phyloP scores from a whole-genome alignment of 768 basidiomycete species.

The Calvatia gigantea region DNA sequence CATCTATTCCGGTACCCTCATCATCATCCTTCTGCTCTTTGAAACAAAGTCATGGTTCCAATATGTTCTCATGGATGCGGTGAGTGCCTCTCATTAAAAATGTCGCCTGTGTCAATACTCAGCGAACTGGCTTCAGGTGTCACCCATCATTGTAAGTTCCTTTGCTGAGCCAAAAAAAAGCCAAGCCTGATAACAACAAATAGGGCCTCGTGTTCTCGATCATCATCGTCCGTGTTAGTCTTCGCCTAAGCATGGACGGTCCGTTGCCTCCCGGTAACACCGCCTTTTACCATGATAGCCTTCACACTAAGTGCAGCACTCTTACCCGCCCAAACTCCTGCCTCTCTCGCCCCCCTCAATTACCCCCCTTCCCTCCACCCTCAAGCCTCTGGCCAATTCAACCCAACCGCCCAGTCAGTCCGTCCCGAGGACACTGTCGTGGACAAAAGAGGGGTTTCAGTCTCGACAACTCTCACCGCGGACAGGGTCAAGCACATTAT shows the following conservation, averaged over 20 bases:
- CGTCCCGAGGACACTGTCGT: background rate
- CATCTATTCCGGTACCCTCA: slow-evolving; percentile 28
- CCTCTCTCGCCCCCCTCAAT: background rate
- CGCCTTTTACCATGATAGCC: background rate
- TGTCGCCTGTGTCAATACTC: background rate
- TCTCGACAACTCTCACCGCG: background rate
- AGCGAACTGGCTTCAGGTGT: background rate
- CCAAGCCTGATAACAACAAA: background rate
- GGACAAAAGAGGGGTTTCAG: background rate
- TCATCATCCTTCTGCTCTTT: slow-evolving; percentile 27
- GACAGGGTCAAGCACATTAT: background rate
- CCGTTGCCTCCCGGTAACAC: background rate
- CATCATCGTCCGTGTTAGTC: slow-evolving; percentile 31
- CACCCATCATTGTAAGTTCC: slow-evolving; percentile 5
- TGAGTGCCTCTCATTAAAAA: slow-evolving; percentile 14
- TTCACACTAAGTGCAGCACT: background rate
- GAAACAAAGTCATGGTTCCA: slow-evolving; percentile 27
- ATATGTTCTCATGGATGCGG: slow-evolving; percentile 29
- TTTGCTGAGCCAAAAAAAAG: too few species aligned
- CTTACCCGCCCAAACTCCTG: background rate
- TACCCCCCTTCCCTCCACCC: background rate
- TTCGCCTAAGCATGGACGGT: slow-evolving; percentile 20
- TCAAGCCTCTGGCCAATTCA: slow-evolving; percentile 1
- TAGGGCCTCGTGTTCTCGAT: slow-evolving; percentile 32
- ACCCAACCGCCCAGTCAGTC: background rate